A percentile compares a stretch with the other conserved stretches of the same genome.
These are phyloP conservation scores for Rhizophlyctis rosea DNA, from an alignment of 192 early-diverging fungal genomes.

Conservation along the genomic window DNA sequence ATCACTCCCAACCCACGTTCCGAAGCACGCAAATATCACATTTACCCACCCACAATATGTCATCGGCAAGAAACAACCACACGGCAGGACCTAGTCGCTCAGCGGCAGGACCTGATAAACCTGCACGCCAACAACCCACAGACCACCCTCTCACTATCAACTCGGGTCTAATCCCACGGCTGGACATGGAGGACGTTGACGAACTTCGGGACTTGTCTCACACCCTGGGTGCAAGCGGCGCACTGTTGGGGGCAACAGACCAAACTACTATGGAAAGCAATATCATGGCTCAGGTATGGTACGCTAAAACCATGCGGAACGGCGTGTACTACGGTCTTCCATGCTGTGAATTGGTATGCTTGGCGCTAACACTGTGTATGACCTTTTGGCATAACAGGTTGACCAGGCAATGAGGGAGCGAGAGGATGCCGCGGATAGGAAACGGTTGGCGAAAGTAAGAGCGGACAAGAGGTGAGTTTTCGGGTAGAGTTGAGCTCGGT, in stretches of 20 bases:
- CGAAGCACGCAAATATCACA: too few species aligned
- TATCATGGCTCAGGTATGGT: slow-evolving; percentile 56
- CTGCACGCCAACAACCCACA: too few species aligned
- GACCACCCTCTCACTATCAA: too few species aligned
- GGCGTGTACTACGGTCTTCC: too few species aligned
- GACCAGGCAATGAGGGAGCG: slow-evolving; percentile 55
- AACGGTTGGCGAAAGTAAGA: slow-evolving; percentile 54
- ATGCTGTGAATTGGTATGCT: too few species aligned
- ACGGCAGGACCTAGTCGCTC: too few species aligned
- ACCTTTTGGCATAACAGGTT: slow-evolving; percentile 47
- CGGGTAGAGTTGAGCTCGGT: too few species aligned
- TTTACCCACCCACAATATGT: too few species aligned
- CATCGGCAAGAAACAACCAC: too few species aligned
- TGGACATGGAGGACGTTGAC: background rate
- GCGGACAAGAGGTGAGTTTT: slow-evolving; percentile 20
- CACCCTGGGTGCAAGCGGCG: slow-evolving; percentile 20
- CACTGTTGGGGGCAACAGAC: slow-evolving; percentile 42
- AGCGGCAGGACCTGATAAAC: too few species aligned
- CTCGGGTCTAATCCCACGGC: background rate
- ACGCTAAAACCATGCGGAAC: background rate
- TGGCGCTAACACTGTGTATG: too few species aligned
- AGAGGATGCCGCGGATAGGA: slow-evolving; percentile 63
- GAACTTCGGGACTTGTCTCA: slow-evolving; percentile 12
- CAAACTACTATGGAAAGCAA: slow-evolving; percentile 62
- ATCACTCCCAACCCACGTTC: too few species aligned